Evolutionary conservation across 805 yeast species (phyloP), one percentile per base, ranked within the genome.

Genomic region (Kockiozyma suomiensis): DNA sequence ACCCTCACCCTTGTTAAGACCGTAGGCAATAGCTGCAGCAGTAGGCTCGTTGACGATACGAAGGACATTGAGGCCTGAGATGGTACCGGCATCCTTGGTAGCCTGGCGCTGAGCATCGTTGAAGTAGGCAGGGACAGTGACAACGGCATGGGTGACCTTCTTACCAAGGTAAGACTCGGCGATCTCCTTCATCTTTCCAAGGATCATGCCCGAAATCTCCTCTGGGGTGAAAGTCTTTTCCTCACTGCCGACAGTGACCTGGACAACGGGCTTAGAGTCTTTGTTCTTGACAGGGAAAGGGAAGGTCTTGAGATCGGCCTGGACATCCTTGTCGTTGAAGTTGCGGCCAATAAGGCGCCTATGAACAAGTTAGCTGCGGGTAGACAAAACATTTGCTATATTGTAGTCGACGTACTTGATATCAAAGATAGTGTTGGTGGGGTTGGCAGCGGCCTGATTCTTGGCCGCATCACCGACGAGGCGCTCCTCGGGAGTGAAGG

Each of bases 21-120:
- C 98, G 85, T 92, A 92, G 76, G 98, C 97, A 80, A 92, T 90
- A 70, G 97, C 97, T 73, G 97, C 97, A 68, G 97, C 97, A 70
- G 97, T 90, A 70, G 97, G 97, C 82, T 91, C 97, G 79, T 91
- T 91, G 72, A 92, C 91, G 75, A 91, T 91, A 81, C 97, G 86
- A 76, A 89, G 82, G 63, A 91, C 97, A 77, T 91, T 91, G 75
- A 91, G 83, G 74, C 97, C 97, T 58, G 97, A 96, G 83, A 91
- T 92, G 69, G 88, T 80, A 82, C 97, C 97, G 62, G 97, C 97
- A 76, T 91, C 97, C 82, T 91, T 92, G 72, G 97, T 91, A 62
- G 97, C 97, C 79, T 92, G 97, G 81, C 97, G 88, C 81, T 92
- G 97, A 58, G 97, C 90, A 77, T 91, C 97, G 78, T 92, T 92